These are phyloP conservation scores for Saccharomyces hybrid DNA, from an alignment of 1,139 yeast genomes.

Conservation along the genomic window DNA sequence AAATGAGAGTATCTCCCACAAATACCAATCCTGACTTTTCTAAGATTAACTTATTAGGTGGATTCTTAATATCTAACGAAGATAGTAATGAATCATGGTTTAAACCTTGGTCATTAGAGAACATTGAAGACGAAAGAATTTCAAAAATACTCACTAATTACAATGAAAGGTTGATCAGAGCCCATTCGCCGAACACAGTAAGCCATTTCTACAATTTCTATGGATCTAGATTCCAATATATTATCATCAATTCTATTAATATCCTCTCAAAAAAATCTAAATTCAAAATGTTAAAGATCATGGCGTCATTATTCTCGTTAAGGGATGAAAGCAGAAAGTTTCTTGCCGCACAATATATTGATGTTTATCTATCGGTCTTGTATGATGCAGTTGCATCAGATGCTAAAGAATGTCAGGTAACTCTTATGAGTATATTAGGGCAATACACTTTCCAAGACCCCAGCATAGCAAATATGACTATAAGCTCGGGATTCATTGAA, in stretches of 20 bases:
- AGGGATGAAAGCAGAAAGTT: slow-evolving; percentile 51
- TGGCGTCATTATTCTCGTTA: slow-evolving; percentile 62
- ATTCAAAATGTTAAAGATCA: slow-evolving; percentile 54
- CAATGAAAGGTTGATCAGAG: slow-evolving; percentile 39
- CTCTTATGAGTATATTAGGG: slow-evolving; percentile 65
- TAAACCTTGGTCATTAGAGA: slow-evolving; percentile 23
- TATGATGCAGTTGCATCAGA: slow-evolving; percentile 53
- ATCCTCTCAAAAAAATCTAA: slow-evolving; percentile 64
- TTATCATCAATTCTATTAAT: slow-evolving; percentile 40
- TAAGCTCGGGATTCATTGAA: slow-evolving; percentile 46
- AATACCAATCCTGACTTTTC: slow-evolving; percentile 13
- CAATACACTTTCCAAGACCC: slow-evolving; percentile 88
- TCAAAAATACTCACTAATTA: slow-evolving; percentile 40
- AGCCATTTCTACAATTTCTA: slow-evolving; percentile 34
- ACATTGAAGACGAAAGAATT: slow-evolving; percentile 21
- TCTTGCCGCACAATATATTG: slow-evolving; percentile 73
- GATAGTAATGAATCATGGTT: slow-evolving; percentile 22
- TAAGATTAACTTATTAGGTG: slow-evolving; percentile 24
- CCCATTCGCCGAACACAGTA: slow-evolving; percentile 17
- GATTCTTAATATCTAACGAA: slow-evolving; percentile 21
- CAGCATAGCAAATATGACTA: slow-evolving; percentile 60
- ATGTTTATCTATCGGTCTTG: slow-evolving; percentile 70
- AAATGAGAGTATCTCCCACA: slow-evolving; percentile 9
- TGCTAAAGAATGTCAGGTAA: slow-evolving; percentile 78
- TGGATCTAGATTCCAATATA: slow-evolving; percentile 74